These are phyloP conservation scores for Suillus subalutaceus DNA, from an alignment of 768 basidiomycete genomes.

Conservation along the genomic window DNA sequence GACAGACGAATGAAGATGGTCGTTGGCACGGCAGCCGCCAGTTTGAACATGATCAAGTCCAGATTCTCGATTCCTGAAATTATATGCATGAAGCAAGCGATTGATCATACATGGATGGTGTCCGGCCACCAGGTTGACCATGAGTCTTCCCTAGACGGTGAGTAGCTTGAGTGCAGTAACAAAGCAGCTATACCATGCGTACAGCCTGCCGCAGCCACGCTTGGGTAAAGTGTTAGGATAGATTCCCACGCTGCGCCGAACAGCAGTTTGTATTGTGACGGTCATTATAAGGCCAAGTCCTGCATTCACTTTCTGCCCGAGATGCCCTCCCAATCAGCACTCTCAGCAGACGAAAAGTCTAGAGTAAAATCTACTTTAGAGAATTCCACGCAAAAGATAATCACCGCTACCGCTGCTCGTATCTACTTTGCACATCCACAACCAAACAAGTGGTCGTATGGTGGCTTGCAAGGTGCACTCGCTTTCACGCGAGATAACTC, in stretches of 20 bases:
- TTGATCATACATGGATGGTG: not conserved
- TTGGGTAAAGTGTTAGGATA: not conserved
- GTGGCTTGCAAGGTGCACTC: slow-evolving; percentile 86
- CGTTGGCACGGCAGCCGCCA: not conserved
- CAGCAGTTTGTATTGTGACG: slow-evolving; percentile 6
- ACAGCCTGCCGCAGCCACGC: slow-evolving; percentile 2
- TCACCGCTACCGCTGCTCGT: slow-evolving; percentile 79
- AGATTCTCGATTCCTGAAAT: not conserved
- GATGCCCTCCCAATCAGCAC: slow-evolving; percentile 77
- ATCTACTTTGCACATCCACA: slow-evolving; percentile 90
- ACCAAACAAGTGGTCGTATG: slow-evolving; percentile 79
- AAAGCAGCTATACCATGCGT: not conserved
- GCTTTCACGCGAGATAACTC: slow-evolving; percentile 67
- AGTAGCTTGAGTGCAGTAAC: not conserved
- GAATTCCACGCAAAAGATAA: slow-evolving; percentile 66
- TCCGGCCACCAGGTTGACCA: not conserved
- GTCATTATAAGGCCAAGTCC: not conserved
- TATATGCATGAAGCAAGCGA: not conserved
- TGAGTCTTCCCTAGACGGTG: not conserved
- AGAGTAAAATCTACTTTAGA: slow-evolving; percentile 71
- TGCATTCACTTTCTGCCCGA: slow-evolving; percentile 8
- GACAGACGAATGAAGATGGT: not conserved
- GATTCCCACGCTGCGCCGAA: slow-evolving; percentile 5
- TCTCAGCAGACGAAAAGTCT: slow-evolving; percentile 75
- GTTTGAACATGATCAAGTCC: not conserved